Base-by-base conservation (phyloP, 371 early-diverging fungal genomes). In the Coemansia sp. region DNA sequence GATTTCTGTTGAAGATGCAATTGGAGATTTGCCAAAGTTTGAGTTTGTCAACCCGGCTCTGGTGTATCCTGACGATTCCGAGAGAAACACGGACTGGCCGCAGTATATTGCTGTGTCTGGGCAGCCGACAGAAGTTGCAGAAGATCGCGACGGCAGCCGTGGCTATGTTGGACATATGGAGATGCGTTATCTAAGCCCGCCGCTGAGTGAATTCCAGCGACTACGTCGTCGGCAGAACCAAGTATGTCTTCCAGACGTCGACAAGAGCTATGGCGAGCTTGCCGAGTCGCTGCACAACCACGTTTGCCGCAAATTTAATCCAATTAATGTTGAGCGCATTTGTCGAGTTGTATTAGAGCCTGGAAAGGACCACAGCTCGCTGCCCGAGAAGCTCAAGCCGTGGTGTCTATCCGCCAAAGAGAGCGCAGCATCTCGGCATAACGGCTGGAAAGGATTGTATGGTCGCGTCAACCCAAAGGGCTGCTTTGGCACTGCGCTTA, bases 21-120 rank as follows among this genome's bases (percentile, higher is more conserved):
- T 88, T 50, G 79, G 80, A 3, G 87, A 89, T 54, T 73, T 89
- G n/a, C 87, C 86, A 33, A 82, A 79, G 20, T 89, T 86, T 42
- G 89, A 88, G 65, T 86, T 79, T 59, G 51, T 66, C 14, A 84
- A 86, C 52, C 85, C 86, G 16, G 68, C 80, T 33, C 33, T 52
- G 16, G 59, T 78, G 7, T 82, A 84, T 39, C 78, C 79, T 0
- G 68, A 77, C 25, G 47, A 47, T 11, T 30, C 42, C 2, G 26
- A 1, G 7, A 52, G 62, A 26, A 73, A 62, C 14, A 3, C 52
- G 1, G 59, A 71, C 47, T 71, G 71, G 71, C 71, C 71, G 52
- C 65, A 65, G 57, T 61, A 65, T 21, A 56, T 65, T 50, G 72
- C 71, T 3, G 73, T 73, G 14, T 52, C 50, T 30, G 65, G 71